Evolutionary conservation across 768 basidiomycete species (phyloP), one percentile per base, ranked within the genome.

Genomic region (Phaffia tasmanica): DNA sequence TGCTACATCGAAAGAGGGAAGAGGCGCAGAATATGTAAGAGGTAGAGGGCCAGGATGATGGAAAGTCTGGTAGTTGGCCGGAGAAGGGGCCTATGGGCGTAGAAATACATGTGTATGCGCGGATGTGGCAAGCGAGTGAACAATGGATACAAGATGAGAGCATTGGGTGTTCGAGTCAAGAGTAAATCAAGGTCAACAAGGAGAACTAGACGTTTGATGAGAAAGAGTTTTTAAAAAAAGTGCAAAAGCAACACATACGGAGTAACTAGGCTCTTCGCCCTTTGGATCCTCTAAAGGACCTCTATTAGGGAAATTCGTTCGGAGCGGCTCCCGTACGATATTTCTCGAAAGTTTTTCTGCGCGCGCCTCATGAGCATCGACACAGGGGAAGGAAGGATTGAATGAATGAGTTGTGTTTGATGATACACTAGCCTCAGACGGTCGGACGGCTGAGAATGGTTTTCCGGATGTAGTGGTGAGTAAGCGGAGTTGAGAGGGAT

Each of bases 1-100:
- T 0, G 95, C 95, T 66, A 98, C 82, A 70, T 89, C 83, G 71
- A 91, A 85, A 8, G 84, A 78, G 1, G 86, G 83, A 0, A 94
- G 80, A 1, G 2, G 75, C 71, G 1, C 79, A 3, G 75, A 74
- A 69, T 77, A 77, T 8, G 75, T 72, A 6, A 94, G 81, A 0
- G 81, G 79, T n/a, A 94, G 78, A 0, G 87, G 85, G 1, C 72
- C 70, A 0, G 75, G 70, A 72, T 88, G 85, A 68, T 82, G 82
- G 74, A 86, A 93, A 29, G 81, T 76, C 50, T 81, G 77, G 80
- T 93, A 95, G 18, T 61, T 65, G 5, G 67, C 57, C 1, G 62
- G 60, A 70, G 70, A 18, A 30, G 67, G 62, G 16, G 64, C 57
- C 29, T 64, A 25, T 15, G 67, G 5, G 50, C 48, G 3, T 21